These are phyloP conservation scores for Hibiscus trionum DNA, from an alignment of 345 rosid species.

Conservation along the genomic window DNA sequence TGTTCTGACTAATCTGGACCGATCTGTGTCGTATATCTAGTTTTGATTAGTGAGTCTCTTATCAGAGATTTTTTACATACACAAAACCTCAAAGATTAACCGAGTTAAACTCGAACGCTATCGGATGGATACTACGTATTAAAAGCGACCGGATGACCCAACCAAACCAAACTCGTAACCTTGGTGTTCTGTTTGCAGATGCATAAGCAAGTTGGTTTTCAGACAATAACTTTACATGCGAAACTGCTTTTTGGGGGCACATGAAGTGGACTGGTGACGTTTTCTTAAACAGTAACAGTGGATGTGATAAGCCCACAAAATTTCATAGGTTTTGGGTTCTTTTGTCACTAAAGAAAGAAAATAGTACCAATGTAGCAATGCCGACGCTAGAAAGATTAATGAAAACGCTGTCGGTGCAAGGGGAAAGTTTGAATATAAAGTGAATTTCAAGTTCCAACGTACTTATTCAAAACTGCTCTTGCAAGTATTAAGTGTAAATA, in stretches of 20 bases:
- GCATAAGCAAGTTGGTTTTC: conserved; percentile 89
- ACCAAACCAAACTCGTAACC: neutral
- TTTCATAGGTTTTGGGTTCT: neutral
- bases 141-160: neutral
- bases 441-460: neutral
- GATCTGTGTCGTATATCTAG: too few relatives aligned
- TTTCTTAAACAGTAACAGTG: conserved; percentile 84
- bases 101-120: too few relatives aligned
- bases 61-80: too few relatives aligned
- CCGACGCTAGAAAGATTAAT: neutral
- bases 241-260: conserved; percentile 82
- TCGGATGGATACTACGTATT: neutral
- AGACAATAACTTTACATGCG: conserved; percentile 88
- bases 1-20: too few relatives aligned
- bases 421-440: neutral
- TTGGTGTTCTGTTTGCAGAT: conserved; percentile 24
- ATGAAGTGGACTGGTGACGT: conserved; percentile 62
- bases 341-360: neutral
- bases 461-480: neutral
- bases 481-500: neutral
- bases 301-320: conserved; percentile 33
- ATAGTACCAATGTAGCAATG: neutral
- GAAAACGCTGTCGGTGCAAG: neutral
- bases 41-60: too few relatives aligned
- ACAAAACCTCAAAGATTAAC: too few relatives aligned